These are phyloP conservation scores for Neonectria hederae DNA, from an alignment of 2,329 filamentous ascomycete genomes.

Conservation along the genomic window DNA sequence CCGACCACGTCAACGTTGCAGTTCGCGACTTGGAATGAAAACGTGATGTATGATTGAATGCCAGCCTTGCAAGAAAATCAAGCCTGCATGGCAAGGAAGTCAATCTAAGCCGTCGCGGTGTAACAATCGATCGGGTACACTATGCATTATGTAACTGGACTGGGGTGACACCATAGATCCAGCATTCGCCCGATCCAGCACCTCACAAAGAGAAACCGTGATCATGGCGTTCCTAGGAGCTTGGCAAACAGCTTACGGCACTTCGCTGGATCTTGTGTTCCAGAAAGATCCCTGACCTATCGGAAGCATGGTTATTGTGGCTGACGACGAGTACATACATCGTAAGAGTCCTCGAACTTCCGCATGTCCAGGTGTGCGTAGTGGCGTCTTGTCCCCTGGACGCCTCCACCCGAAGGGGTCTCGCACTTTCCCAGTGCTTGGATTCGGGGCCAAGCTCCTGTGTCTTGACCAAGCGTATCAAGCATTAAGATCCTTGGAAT, in stretches of 20 bases:
- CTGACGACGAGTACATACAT: neutral
- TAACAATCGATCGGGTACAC: slow-evolving; percentile 17
- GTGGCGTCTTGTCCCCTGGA: neutral
- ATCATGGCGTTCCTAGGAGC: slow-evolving; percentile 26
- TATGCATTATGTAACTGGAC: slow-evolving; percentile 1
- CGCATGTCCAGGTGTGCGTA: neutral
- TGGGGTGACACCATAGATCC: slow-evolving; percentile 39
- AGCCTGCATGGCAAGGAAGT: neutral
- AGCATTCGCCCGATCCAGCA: slow-evolving; percentile 38
- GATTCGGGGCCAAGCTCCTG: neutral
- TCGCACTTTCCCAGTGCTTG: neutral
- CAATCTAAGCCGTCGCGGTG: slow-evolving; percentile 1
- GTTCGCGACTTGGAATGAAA: neutral
- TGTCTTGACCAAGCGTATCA: neutral
- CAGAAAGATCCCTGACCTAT: neutral
- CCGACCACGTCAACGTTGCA: neutral
- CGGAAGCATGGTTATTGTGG: neutral
- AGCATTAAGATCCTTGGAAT: slow-evolving; percentile 8
- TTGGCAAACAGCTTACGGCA: slow-evolving; percentile 7
- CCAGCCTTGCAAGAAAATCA: neutral
- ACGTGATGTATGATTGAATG: neutral
- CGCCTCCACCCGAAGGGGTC: neutral
- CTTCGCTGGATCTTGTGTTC: slow-evolving; percentile 10
- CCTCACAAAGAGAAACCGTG: slow-evolving; percentile 21
- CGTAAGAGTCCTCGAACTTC: neutral